These are phyloP conservation scores for Glycine tomentella DNA, from an alignment of 306 rosid species.

Conservation along the genomic window DNA sequence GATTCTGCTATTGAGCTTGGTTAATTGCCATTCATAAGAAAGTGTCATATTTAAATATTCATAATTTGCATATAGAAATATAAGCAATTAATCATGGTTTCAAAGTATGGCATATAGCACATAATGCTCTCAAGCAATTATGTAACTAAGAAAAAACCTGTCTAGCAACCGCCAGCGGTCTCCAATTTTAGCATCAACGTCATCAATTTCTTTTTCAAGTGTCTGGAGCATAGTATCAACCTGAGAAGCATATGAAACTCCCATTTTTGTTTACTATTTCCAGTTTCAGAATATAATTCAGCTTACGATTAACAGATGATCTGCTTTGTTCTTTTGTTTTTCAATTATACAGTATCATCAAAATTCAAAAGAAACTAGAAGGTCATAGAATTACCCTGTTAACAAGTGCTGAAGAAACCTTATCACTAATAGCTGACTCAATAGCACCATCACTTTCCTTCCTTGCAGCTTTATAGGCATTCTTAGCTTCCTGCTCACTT, in stretches of 20 bases:
- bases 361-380: constrained; percentile 14
- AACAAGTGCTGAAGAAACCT: constrained; percentile 58
- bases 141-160: constrained; percentile 57
- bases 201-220: constrained; percentile 88
- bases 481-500: constrained; percentile 51
- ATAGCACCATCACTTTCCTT: constrained; percentile 54
- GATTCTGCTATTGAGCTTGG: constrained; percentile 13
- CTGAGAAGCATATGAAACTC: constrained; percentile 50
- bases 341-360: constrained; percentile 28
- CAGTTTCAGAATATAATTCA: constrained; percentile 37
- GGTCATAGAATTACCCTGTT: constrained; percentile 50
- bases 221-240: constrained; percentile 83
- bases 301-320: constrained; percentile 24
- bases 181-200: constrained; percentile 90
- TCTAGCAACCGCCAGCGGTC: constrained; percentile 79
- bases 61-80: constrained; percentile 30
- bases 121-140: constrained; percentile 25
- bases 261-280: constrained; percentile 19
- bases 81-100: constrained; percentile 4
- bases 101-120: not conserved
- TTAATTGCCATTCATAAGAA: constrained; percentile 13
- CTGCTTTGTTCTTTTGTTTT: constrained; percentile 1
- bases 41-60: constrained; percentile 30
- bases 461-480: constrained; percentile 59
- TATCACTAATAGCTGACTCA: constrained; percentile 46